Conservation (phyloP, 1,139 yeast genomes). For the Kluyveromyces marxianus region DNA sequence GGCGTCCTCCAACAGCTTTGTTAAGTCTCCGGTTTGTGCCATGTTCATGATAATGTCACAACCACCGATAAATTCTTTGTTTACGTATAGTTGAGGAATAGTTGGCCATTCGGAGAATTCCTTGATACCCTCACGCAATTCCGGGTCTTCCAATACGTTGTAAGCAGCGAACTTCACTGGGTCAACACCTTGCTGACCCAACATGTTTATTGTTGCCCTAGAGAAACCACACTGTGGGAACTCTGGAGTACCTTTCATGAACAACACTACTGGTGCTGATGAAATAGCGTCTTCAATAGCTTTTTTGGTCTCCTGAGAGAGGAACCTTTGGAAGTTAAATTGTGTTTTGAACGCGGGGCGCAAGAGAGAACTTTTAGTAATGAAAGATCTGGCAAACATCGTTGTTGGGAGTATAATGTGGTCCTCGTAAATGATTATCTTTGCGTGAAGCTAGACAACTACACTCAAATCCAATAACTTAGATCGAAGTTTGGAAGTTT, state of each 20-base stretch:
- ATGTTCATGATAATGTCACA: conserved; percentile 90
- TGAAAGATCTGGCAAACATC: conserved; percentile 6
- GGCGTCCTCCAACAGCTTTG: conserved; percentile 72
- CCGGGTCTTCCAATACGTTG: conserved; percentile 91
- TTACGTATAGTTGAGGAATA: conserved; percentile 51
- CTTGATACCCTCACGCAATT: conserved; percentile 85
- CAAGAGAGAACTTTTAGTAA: conserved; percentile 1
- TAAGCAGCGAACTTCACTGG: conserved; percentile 95
- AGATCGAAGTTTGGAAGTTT: no score
- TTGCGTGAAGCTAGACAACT: neutral
- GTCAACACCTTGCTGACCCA: conserved; percentile 97
- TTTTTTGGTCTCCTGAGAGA: conserved; percentile 69
- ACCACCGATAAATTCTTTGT: conserved; percentile 88
- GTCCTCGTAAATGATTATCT: neutral
- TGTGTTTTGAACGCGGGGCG: conserved; percentile 3
- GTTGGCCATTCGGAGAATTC: conserved; percentile 83
- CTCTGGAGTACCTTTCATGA: conserved; percentile 97
- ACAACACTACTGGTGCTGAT: conserved; percentile 89
- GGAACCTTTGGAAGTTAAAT: conserved; percentile 37
- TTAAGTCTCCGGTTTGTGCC: conserved; percentile 89
- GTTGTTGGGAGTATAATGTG: neutral
- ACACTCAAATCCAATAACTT: neutral
- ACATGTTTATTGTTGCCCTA: conserved; percentile 83
- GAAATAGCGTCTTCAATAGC: conserved; percentile 82
- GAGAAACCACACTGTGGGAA: conserved; percentile 98